Evolutionary conservation across 345 rosid species (phyloP), one percentile per base, ranked within the genome.

Genomic region (Arabidopsis arenosa): DNA sequence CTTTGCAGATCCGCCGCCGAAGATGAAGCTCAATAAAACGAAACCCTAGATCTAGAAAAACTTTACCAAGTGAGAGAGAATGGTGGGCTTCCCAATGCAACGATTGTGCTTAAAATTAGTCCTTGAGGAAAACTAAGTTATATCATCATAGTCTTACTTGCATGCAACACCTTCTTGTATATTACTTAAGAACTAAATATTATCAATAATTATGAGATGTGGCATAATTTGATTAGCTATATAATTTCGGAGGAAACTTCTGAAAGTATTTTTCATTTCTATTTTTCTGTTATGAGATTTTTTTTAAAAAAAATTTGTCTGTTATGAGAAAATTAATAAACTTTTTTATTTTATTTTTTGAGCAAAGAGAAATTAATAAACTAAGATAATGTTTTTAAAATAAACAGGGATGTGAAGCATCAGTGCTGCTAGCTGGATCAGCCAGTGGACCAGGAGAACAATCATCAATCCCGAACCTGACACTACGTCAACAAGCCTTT

Each of bases 371-470:
- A 36, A 30, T 0, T 52, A 23, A 53, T 11, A 26, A 35, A 54
- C 26, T 23, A 23, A 23, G 26, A 63, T 6, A 30, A 0, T 32
- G 36, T 35, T 2, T 30, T 21, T 6, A 1, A 28, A 6, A 26
- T 1, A 5, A 73, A 69, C 80, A 93, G 98, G 98, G 96, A 15
- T 91, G 97, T 55, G 98, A 91, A 76, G 97, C 70, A 2, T 93
- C 98, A 1, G 97, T 91, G 68, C 51, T 93, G 81, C 86, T 93
- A 23, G 90, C 78, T 32, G 96, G 97, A 55, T 88, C 98, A 15
- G 84, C 93, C 0, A 84, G 86, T 76, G 96, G 93, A 49, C 97
- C 98, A 14, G 75, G 96, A 23, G 97, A 93, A 84, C 89, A 93
- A 70, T 83, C 85, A 0, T 83, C 97, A 7, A 77, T 76, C 5